Base-by-base conservation (phyloP, 345 rosid species). In the Heritiera fomes region DNA sequence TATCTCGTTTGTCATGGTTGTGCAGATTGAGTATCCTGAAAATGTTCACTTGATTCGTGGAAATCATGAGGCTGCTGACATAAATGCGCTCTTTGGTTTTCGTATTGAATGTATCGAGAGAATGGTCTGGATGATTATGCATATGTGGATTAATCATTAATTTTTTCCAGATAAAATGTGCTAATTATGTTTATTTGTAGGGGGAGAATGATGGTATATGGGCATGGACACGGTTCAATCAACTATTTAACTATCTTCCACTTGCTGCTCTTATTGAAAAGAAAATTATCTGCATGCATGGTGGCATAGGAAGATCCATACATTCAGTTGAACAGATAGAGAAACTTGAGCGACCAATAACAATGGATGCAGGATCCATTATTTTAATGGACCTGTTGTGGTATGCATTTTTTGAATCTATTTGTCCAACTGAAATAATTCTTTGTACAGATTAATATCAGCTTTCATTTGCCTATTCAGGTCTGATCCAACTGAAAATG, bases 401-500 rank as follows among this genome's bases (percentile, higher is more conserved):
- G 99, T 96, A 84, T 73, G 77, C 56, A 15, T 56, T 56, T 30
- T 72, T 75, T 80, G 5, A 59, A 52, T 80, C 49, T 70, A 45
- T 73, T 68, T 8, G 32, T 66, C 71, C 23, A 55, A 47, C 55
- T 73, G 59, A 46, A 38, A 28, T 62, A 72, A 38, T 23, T 73
- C 58, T 62, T 59, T 58, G 5, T 41, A 7, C 49, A 0, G n/a
- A 2, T 28, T 78, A 49, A 32, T 58, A 53, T 60, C 68, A 1
- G 55, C 50, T 43, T 71, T 5, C 49, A 62, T 69, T 52, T 80
- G 43, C 58, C 74, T 71, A 15, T 80, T 59, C 93, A 96, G 99
- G 99, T 94, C 99, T 46, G 99, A 96, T 87, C 99, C 99, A 41
- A 96, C 99, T 14, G 99, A 96, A 86, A 96, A 92, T 62, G 99